Base-by-base conservation (phyloP, 2,329 filamentous ascomycete species). In the Immersiporthe knoxdaviesiana region DNA sequence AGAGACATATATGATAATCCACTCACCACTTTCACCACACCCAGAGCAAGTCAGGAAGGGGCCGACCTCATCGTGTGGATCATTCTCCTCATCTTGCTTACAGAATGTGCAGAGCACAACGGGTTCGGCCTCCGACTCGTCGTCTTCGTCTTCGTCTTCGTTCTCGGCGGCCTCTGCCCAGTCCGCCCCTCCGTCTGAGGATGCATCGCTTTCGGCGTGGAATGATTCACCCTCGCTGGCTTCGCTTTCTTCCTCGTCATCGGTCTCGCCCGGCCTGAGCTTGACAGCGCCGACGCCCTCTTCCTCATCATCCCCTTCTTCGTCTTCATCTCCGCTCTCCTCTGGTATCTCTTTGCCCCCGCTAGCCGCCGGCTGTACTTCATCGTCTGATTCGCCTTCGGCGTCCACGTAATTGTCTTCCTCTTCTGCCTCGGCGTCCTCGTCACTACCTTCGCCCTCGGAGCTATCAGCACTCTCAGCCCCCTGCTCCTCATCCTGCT, bases 1-100 rank as follows among this genome's bases (percentile, higher is more conserved):
- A n/a, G n/a, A n/a, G n/a, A n/a, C n/a, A n/a, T n/a, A n/a, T n/a
- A n/a, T 24, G 68, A 32, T 27, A 67, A 61, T 54, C 62, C 66
- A 88, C 92, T 80, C 84, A 97, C 94, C 90, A 80, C 93, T 92
- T 77, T 95, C 92, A 73, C 90, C 90, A 80, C 95, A 98, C 72
- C 88, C 85, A 70, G 84, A 84, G 79, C 95, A 97, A 65, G 90
- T 83, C 70, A 97, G 83, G 78, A 91, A 93, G 69, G 90, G 84
- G 78, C 96, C 93, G 75, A 91, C 96, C 72, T 94, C 92, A 73
- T 92, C 91, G 72, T 87, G 90, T 1, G 92, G 92, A 74, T 95
- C 93, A 72, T 95, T 85, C 67, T 96, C 92, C 80, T 97, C 93
- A 73, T 92, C 90, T 77, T 93, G 86, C 68, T 90, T 89, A 81